Evolutionary conservation across 495 filamentous ascomycete species (phyloP).

Genomic region (Penicillium argentinense): DNA sequence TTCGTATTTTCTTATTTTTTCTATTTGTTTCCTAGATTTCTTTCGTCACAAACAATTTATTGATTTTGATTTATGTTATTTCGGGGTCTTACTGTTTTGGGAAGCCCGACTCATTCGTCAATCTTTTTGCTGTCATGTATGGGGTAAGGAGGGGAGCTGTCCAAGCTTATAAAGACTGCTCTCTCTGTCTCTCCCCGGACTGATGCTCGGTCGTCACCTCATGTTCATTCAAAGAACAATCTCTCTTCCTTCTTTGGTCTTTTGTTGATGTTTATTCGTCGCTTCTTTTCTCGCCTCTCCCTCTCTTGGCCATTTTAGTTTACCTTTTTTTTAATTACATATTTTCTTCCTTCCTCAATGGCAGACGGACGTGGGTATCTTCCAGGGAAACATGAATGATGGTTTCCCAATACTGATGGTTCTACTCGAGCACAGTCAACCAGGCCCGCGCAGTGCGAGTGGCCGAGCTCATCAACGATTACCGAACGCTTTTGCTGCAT

Average conservation of each 20-base stretch:
- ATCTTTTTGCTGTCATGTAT: constrained; percentile 14
- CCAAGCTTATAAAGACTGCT: constrained; percentile 18
- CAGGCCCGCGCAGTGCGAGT: constrained; percentile 78
- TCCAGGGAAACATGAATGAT: constrained; percentile 42
- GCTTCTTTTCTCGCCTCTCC: constrained; percentile 3
- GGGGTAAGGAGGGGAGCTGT: constrained; percentile 16
- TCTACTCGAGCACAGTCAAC: constrained; percentile 61
- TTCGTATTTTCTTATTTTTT: constrained; percentile 6
- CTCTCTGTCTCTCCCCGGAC: constrained; percentile 4
- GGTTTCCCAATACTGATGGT: constrained; percentile 9
- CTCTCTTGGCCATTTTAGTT: background rate
- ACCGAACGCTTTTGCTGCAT: constrained; percentile 76
- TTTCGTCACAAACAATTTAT: no score
- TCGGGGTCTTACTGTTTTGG: constrained; percentile 2
- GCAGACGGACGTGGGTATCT: constrained; percentile 58
- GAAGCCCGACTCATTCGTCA: background rate
- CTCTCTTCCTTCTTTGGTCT: constrained; percentile 8
- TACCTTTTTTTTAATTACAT: constrained; percentile 19
- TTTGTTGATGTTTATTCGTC: constrained; percentile 8
- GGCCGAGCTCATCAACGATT: constrained; percentile 82
- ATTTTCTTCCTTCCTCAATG: constrained; percentile 39
- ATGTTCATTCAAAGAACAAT: background rate
- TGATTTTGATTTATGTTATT: constrained; percentile 6
- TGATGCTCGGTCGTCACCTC: background rate
- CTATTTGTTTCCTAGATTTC: constrained; percentile 1